Evolutionary conservation across 257 asterid genomes (phyloP), one percentile per base, ranked within the genome.

Genomic region (Misopates orontium): DNA sequence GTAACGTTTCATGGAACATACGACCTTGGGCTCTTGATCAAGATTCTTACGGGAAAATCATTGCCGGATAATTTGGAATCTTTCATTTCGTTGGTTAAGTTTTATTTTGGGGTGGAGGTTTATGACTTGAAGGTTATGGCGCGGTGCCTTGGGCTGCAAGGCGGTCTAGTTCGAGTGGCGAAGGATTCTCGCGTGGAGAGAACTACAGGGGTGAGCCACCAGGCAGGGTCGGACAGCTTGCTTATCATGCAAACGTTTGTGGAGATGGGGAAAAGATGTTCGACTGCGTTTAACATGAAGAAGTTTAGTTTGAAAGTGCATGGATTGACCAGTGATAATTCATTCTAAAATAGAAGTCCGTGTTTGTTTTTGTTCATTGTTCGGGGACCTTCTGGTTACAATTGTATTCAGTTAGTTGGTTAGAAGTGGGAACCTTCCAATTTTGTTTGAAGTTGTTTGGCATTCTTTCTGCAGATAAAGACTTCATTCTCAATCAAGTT

Each of bases 1-100:
- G 1, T 57, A 5, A 57, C 63, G 9, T 57, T 57, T 4, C 63
- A 57, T 16, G 63, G 63, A 10, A 14, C 63, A 8, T 57, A 57
- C 13, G 63, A 57, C 36, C 31, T 57, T 13, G 63, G 4, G 8
- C 18, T 57, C 15, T 25, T 57, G 48, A 57, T 57, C 24, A 57
- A 31, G 63, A 32, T 57, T 10, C 18, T 57, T 24, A 57, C 63
- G 0, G 8, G n/a, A 3, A 12, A 1, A 25, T 9, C 11, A 16
- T 17, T 57, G 15, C 63, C 63, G 3, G 24, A 0, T 2, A 11
- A 32, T 10, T 39, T 25, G 23, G n/a, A 3, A 4, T 12, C 31
- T 2, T 57, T 57, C 48, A 57, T 57, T 47, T 0, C 1, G 6
- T 32, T 57, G 47, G 63, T 57, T 8, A 16, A 12, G 24, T 4